Percentiles rank a stretch among this genome's conserved stretches.
These are phyloP conservation scores for Yamadazyma paraphyllophila DNA, from an alignment of 805 yeast genomes.

Conservation along the genomic window DNA sequence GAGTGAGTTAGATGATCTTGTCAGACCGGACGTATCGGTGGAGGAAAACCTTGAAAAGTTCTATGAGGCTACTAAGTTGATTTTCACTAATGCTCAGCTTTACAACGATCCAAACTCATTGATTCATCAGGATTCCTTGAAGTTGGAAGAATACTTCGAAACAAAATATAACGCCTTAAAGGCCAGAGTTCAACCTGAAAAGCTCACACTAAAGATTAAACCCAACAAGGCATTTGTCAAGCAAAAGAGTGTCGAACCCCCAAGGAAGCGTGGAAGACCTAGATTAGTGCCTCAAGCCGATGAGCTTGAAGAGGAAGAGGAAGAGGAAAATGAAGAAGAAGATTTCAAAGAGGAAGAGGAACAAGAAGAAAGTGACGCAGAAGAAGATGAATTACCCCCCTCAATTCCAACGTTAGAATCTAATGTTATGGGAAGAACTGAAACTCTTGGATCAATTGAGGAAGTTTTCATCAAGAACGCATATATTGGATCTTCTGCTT, in stretches of 20 bases:
- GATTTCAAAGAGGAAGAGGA: constrained; percentile 12
- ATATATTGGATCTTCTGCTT: constrained; percentile 29
- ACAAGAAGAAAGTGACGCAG: constrained; percentile 12
- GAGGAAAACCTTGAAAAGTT: constrained; percentile 57
- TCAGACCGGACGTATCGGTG: constrained; percentile 21
- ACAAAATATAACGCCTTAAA: constrained; percentile 34
- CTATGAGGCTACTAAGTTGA: constrained; percentile 53
- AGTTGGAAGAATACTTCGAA: constrained; percentile 53
- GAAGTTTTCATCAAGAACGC: constrained; percentile 39
- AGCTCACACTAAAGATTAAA: constrained; percentile 25
- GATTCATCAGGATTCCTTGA: constrained; percentile 68
- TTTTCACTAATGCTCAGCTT: constrained; percentile 74
- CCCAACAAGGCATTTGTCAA: constrained; percentile 14
- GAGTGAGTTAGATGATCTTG: constrained; percentile 51
- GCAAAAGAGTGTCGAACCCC: constrained; percentile 16
- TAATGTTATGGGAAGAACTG: constrained; percentile 28
- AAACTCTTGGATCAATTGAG: constrained; percentile 23
- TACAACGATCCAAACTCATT: constrained; percentile 75
- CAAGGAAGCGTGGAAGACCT: constrained; percentile 17
- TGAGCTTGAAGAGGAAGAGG: constrained; percentile 13
- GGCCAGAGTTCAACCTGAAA: constrained; percentile 17
- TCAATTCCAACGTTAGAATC: constrained; percentile 15
- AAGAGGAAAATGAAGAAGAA: constrained; percentile 14
- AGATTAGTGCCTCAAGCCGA: constrained; percentile 6
- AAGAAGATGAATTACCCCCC: constrained; percentile 5